These are phyloP conservation scores for Turnera subulata DNA, from an alignment of 345 rosid species.

Conservation along the genomic window DNA sequence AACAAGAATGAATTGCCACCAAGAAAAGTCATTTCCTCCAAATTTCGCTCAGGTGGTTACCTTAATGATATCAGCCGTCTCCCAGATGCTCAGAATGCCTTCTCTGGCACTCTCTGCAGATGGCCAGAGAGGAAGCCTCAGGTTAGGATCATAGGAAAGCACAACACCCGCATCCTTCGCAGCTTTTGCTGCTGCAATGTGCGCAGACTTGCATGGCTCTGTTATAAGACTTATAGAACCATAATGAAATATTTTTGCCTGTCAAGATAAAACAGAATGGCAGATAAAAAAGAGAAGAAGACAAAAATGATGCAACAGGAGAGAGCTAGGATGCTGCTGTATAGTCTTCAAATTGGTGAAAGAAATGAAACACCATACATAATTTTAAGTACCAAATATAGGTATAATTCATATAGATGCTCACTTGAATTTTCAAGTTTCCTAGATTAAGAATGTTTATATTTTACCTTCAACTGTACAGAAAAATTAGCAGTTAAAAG, in stretches of 20 bases:
- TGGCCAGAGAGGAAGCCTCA: constrained; percentile 94
- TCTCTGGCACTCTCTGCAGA: constrained; percentile 80
- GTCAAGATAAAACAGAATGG: constrained; percentile 8
- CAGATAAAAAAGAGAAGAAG: constrained; percentile 5
- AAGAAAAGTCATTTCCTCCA: neutral
- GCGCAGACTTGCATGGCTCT: constrained; percentile 94
- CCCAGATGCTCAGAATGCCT: constrained; percentile 86
- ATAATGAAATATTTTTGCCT: constrained; percentile 91
- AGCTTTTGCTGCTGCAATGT: constrained; percentile 84
- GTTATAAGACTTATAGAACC: constrained; percentile 98
- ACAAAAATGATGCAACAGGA: neutral
- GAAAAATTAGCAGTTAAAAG: neutral
- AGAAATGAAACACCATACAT: no score
- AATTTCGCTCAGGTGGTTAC: constrained; percentile 22
- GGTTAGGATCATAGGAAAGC: constrained; percentile 87
- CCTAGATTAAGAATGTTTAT: no score
- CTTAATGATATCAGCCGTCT: constrained; percentile 81
- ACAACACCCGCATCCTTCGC: constrained; percentile 90
- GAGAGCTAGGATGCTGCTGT: neutral
- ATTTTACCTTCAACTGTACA: constrained; percentile 8
- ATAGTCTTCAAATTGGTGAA: no score
- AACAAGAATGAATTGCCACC: neutral
- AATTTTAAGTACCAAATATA: no score
- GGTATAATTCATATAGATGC: no score
- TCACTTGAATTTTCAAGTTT: no score